Conservation (phyloP, 2,329 filamentous ascomycete species). For the Bretziella fagacearum region DNA sequence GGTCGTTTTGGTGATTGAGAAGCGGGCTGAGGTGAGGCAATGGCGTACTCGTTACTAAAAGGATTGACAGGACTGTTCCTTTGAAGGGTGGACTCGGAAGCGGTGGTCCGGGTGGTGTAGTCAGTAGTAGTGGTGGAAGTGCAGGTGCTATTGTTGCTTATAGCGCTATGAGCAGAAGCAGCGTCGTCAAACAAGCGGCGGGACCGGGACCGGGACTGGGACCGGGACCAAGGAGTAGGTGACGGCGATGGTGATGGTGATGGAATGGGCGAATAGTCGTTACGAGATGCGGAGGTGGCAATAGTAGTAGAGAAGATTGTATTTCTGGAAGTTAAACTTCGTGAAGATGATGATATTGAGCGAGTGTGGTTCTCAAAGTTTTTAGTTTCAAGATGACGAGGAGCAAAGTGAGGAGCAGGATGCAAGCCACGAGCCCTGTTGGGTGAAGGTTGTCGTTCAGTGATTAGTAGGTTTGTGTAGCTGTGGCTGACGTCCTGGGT, state of each 20-base stretch:
- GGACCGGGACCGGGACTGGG: neutral
- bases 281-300: too few species aligned
- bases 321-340: too few species aligned
- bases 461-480: slow-evolving; percentile 1
- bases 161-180: neutral
- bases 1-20: neutral
- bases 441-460: neutral
- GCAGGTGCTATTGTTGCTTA: neutral
- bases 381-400: neutral
- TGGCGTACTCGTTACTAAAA: neutral
- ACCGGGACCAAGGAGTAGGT: neutral
- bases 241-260: neutral
- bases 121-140: neutral
- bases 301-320: too few species aligned
- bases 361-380: neutral
- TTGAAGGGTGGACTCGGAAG: neutral
- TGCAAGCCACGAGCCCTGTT: neutral
- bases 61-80: neutral
- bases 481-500: neutral
- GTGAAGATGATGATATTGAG: neutral
- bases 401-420: neutral
- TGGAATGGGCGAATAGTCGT: neutral
- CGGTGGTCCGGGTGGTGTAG: too few species aligned
- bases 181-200: neutral
- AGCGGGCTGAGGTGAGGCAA: neutral